Evolutionary conservation across 1,284 basidiomycete genomes (phyloP).

Genomic region (Inonotus hispidus): DNA sequence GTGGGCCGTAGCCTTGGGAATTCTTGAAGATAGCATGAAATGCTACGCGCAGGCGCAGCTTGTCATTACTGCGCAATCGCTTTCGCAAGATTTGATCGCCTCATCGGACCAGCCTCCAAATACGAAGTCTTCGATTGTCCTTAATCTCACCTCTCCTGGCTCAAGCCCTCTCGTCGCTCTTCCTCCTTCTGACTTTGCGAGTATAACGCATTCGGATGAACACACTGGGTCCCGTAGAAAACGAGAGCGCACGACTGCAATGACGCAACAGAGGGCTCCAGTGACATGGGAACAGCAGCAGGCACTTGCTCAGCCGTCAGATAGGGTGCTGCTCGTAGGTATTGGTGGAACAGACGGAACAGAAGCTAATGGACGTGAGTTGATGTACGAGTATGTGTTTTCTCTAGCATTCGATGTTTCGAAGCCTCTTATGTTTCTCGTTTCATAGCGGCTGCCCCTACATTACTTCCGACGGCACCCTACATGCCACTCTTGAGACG

Average conservation of each 20-base stretch:
- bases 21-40: slow-evolving; percentile 55
- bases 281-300: not conserved
- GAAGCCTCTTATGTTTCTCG: too few species aligned
- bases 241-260: not conserved
- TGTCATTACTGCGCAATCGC: slow-evolving; percentile 31
- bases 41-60: slow-evolving; percentile 55
- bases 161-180: not conserved
- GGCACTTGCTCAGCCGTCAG: not conserved
- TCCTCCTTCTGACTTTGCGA: not conserved
- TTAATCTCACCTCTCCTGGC: slow-evolving; percentile 16
- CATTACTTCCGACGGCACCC: slow-evolving; percentile 46
- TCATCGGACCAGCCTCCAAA: slow-evolving; percentile 20
- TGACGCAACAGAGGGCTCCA: not conserved
- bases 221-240: too few species aligned
- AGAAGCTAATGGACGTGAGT: slow-evolving; percentile 34
- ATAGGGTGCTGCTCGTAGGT: not conserved
- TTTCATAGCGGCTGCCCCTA: slow-evolving; percentile 49
- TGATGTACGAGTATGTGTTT: slow-evolving; percentile 51
- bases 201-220: not conserved
- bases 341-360: not conserved
- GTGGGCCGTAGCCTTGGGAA: slow-evolving; percentile 51
- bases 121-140: slow-evolving; percentile 28
- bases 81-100: not conserved
- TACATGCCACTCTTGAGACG: slow-evolving; percentile 50
- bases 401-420: not conserved